phyloP scores from a whole-genome alignment of 1,284 basidiomycete genomes.

The Melampsora larici-populina region DNA sequence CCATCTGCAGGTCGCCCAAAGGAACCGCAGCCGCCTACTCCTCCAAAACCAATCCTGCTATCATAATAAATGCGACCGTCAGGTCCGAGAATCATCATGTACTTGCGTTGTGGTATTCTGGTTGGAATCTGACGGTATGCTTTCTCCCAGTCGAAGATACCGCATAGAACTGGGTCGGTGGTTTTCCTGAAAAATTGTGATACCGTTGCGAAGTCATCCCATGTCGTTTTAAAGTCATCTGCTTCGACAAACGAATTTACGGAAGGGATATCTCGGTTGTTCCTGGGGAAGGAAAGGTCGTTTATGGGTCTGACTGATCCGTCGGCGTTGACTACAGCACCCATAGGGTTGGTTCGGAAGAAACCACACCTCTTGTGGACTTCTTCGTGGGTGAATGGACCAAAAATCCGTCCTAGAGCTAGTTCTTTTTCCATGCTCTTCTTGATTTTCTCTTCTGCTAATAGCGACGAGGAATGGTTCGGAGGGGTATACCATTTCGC shows the following conservation, averaged over 20 bases:
- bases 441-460: no score
- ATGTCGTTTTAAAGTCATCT: neutral
- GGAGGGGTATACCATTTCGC: no score
- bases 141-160: no score
- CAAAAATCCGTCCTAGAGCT: neutral
- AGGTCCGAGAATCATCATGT: neutral
- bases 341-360: no score
- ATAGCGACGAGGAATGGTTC: no score
- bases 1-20: neutral
- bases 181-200: neutral
- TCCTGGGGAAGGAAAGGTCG: conserved; percentile 1
- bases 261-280: neutral
- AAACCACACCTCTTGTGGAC: no score
- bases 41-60: neutral
- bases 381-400: no score
- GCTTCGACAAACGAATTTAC: conserved; percentile 8
- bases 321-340: neutral
- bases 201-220: neutral
- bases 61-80: neutral
- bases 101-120: neutral
- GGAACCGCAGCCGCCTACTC: conserved; percentile 1
- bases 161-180: neutral
- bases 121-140: neutral
- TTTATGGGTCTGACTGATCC: neutral
- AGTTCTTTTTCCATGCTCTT: no score